Base-by-base conservation (phyloP, 768 basidiomycete genomes). In the Mycena vulgaris region DNA sequence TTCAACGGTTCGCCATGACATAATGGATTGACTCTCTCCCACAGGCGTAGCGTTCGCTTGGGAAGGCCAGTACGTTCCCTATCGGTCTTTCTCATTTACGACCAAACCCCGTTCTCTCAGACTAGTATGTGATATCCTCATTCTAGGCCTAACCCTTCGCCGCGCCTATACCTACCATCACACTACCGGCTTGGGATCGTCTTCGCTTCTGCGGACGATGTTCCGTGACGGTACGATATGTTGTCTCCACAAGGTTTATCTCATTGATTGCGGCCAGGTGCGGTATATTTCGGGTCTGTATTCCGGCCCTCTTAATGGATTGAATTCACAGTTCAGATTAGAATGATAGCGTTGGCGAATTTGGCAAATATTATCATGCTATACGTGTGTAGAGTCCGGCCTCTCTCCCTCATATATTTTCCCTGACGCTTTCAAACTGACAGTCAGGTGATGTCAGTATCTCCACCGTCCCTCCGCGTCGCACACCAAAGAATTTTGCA, bases 111-210 rank as follows among this genome's bases (percentile, higher is more conserved):
- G 21, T 19, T n/a, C 17, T 6, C 21, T 21, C 59, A 61, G 59
- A 37, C 35, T 61, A 10, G 30, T 49, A 2, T 61, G 59, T n/a
- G 59, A 61, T 27, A 35, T 61, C n/a, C 45, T 61, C n/a, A 61
- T 61, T n/a, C 48, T 61, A 2, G 45, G 45, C 2, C 42, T 61
- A 2, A 61, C 59, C 21, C 59, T 61, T 31, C 33, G 31, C 23
- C 45, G 59, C 9, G 47, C 59, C 28, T 35, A 33, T 5, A 61
- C 35, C 2, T 49, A 61, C 47, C 28, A 61, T 48, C 33, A 5
- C 13, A 19, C n/a, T 6, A 30, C 49, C 8, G 42, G 59, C 11
- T 23, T 49, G 10, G 45, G 59, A 16, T 61, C 59, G 16, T 3
- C 25, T 17, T 61, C 59, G 1, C 48, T 61, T 1, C 25, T 61